These are phyloP conservation scores for Chrysoporthe puriensis DNA, from an alignment of 2,329 filamentous ascomycete genomes.

Conservation along the genomic window DNA sequence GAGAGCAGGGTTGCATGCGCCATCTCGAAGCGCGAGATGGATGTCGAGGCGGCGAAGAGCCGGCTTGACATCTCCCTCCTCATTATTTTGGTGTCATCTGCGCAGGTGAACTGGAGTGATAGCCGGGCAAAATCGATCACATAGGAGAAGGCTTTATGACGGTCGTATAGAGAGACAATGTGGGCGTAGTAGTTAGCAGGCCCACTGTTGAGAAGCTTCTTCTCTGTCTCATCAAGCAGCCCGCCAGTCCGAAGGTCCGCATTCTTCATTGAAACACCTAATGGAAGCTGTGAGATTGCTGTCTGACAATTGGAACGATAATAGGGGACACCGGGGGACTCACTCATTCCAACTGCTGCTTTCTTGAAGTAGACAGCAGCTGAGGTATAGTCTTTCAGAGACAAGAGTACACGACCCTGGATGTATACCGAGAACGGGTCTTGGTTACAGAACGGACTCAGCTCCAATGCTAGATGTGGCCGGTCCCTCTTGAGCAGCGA, in stretches of 20 bases:
- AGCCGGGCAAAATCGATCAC: slow-evolving; percentile 83
- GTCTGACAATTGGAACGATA: neutral
- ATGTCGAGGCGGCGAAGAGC: slow-evolving; percentile 80
- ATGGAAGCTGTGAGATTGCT: slow-evolving; percentile 34
- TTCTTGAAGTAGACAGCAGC: slow-evolving; percentile 80
- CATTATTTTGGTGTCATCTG: slow-evolving; percentile 42
- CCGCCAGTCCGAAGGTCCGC: slow-evolving; percentile 61
- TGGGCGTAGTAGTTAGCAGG: slow-evolving; percentile 86
- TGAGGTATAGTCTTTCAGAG: slow-evolving; percentile 71
- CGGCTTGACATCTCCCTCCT: slow-evolving; percentile 77
- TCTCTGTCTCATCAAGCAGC: slow-evolving; percentile 77
- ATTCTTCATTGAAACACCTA: slow-evolving; percentile 52
- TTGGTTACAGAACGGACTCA: slow-evolving; percentile 58
- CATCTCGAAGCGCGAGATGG: slow-evolving; percentile 77
- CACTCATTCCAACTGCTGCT: slow-evolving; percentile 81
- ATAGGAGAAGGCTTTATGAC: slow-evolving; percentile 74
- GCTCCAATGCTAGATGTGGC: slow-evolving; percentile 62
- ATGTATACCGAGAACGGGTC: slow-evolving; percentile 76
- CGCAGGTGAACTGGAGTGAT: slow-evolving; percentile 66
- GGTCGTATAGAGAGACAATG: slow-evolving; percentile 80
- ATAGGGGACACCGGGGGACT: slow-evolving; percentile 40
- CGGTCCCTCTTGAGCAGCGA: slow-evolving; percentile 62
- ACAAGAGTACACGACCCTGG: slow-evolving; percentile 77
- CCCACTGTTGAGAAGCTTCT: slow-evolving; percentile 70
- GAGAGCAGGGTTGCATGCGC: slow-evolving; percentile 80